Conservation (phyloP, 2,329 filamentous ascomycete genomes). For the Juglanconis sp. region DNA sequence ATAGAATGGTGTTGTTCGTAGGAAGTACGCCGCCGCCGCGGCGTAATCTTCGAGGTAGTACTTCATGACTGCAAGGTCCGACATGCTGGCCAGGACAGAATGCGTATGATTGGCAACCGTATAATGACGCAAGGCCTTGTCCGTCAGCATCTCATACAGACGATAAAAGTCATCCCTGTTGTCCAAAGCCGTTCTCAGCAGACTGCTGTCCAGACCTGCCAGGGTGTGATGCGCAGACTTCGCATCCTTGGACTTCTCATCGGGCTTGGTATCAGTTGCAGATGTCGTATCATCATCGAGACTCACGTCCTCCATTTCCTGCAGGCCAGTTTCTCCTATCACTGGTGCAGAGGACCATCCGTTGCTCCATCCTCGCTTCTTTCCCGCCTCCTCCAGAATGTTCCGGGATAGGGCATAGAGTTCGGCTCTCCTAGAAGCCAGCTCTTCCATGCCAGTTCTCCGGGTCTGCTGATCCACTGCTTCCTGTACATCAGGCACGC, state of each 20-base stretch:
- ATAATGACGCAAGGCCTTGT: slow-evolving; percentile 79
- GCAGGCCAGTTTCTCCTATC: slow-evolving; percentile 40
- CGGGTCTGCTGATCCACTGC: slow-evolving; percentile 31
- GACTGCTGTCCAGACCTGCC: slow-evolving; percentile 51
- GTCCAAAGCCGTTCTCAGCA: slow-evolving; percentile 59
- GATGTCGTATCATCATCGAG: slow-evolving; percentile 43
- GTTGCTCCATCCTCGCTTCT: slow-evolving; percentile 69
- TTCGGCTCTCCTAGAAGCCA: slow-evolving; percentile 80
- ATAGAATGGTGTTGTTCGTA: slow-evolving; percentile 74
- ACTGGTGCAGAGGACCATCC: slow-evolving; percentile 66
- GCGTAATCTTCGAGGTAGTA: slow-evolving; percentile 72
- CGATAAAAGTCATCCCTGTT: slow-evolving; percentile 63
- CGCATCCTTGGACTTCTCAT: not conserved
- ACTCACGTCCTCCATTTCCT: slow-evolving; percentile 56
- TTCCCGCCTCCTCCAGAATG: slow-evolving; percentile 71
- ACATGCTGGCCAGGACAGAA: slow-evolving; percentile 72
- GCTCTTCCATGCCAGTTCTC: slow-evolving; percentile 70
- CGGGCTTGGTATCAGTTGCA: slow-evolving; percentile 22
- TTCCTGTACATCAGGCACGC: slow-evolving; percentile 36
- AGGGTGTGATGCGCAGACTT: slow-evolving; percentile 24
- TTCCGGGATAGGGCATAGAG: slow-evolving; percentile 77
- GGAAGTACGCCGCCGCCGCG: slow-evolving; percentile 74
- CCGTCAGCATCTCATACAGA: slow-evolving; percentile 74
- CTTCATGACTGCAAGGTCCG: slow-evolving; percentile 83
- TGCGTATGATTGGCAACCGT: slow-evolving; percentile 74